Base-by-base conservation (phyloP, 306 rosid genomes). In the Quercus alba region DNA sequence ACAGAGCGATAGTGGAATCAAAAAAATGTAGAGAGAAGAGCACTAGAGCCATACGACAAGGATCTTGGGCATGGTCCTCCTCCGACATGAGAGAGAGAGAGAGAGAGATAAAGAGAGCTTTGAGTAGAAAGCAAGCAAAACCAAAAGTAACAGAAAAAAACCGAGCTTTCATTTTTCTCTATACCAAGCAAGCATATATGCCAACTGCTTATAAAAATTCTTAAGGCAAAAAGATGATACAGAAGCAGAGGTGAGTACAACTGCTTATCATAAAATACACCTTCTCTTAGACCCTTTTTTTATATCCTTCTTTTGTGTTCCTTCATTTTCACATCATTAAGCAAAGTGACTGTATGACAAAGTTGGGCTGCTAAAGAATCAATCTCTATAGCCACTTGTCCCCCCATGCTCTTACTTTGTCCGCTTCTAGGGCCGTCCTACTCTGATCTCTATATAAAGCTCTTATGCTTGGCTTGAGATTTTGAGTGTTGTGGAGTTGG, bases 61-160 rank as follows among this genome's bases (percentile, higher is more conserved):
- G 72, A 35, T 67, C 72, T 67, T 67, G 72, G 44, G 15, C 35
- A 33, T 33, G 72, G 52, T 25, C 52, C 51, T 67, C 1, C 26
- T 9, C 30, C 31, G 1, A 23, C 26, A 19, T 33, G 67, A 77
- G 74, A 63, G 23, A 28, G 78, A 74, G 35, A 79, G 68, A 78
- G 41, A 35, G 44, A 63, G 35, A 79, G 69, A 78, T 17, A 63
- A 21, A 72, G 23, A 23, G 80, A 74, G 83, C 81, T 80, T 90
- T 87, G 95, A 90, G 94, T 90, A 74, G 94, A 93, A 90, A 93
- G 91, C 89, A 93, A 93, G 97, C 91, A 93, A 93, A 83, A 73
- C 76, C 87, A 87, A 86, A 75, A 82, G 71, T 70, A 83, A 31
- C 11, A 8, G 54, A 25, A 31, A 76, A 90, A 87, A 80, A 74